Evolutionary conservation across 2,329 filamentous ascomycete species (phyloP).

Genomic region (Botryotinia calthae): DNA sequence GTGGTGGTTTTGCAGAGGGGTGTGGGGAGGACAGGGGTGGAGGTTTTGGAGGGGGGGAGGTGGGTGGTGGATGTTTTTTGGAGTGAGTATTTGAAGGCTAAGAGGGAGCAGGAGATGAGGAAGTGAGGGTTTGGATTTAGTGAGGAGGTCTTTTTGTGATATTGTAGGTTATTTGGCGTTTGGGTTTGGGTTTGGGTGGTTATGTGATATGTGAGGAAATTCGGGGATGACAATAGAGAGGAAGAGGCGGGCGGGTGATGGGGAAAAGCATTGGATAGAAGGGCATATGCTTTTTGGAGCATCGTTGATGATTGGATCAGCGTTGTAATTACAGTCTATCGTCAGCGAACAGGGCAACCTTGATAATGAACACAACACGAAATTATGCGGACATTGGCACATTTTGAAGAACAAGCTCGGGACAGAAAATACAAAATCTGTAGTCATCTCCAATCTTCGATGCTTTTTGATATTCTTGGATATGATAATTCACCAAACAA

Average conservation of each 20-base stretch:
- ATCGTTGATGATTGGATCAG: not conserved
- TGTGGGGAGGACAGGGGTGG: conserved; percentile 60
- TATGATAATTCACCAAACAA: conserved; percentile 11
- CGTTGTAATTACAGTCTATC: not conserved
- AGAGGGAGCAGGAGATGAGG: conserved; percentile 36
- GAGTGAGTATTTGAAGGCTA: conserved; percentile 56
- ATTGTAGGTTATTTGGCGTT: conserved; percentile 1
- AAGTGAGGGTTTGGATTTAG: conserved; percentile 13
- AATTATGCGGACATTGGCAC: not conserved
- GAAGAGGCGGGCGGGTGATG: not conserved
- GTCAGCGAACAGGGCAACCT: not conserved
- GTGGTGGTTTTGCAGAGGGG: conserved; percentile 64
- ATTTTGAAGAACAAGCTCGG: not conserved
- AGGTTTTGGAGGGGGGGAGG: conserved; percentile 51
- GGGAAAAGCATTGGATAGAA: not conserved
- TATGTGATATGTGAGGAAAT: not conserved
- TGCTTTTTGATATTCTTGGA: not conserved
- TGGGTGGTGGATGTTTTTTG: conserved; percentile 55
- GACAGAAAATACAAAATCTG: not conserved
- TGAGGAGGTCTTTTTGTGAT: conserved; percentile 1
- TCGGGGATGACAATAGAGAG: conserved; percentile 19
- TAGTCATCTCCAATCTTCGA: not conserved
- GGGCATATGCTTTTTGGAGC: not conserved
- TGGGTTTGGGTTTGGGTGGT: not conserved
- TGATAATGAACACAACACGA: not conserved